These are phyloP conservation scores for Fusarium zealandicum DNA, from an alignment of 2,329 filamentous ascomycete species.

Conservation along the genomic window DNA sequence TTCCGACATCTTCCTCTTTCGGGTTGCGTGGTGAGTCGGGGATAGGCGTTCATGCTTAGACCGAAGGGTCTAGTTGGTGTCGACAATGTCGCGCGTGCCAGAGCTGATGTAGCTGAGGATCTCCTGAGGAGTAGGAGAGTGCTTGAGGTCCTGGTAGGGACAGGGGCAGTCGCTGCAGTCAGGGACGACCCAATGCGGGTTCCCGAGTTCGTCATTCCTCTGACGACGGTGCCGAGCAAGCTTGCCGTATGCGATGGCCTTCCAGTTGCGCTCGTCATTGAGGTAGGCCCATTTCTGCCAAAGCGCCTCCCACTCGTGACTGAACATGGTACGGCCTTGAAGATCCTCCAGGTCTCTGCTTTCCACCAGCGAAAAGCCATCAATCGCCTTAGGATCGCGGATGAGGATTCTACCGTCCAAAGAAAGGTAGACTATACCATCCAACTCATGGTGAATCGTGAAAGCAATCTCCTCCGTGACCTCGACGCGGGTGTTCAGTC, in stretches of 20 bases:
- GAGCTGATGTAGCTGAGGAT: neutral
- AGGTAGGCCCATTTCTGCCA: slow-evolving; percentile 39
- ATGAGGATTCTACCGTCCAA: slow-evolving; percentile 10
- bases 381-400: no score
- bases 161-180: neutral
- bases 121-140: neutral
- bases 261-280: no score
- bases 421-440: neutral
- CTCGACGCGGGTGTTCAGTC: no score
- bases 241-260: no score
- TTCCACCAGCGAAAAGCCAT: no score
- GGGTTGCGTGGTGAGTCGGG: neutral
- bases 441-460: neutral
- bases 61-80: neutral
- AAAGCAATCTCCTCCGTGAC: no score
- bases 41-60: neutral
- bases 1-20: neutral
- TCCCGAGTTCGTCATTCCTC: slow-evolving; percentile 8
- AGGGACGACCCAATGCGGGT: slow-evolving; percentile 8
- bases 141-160: neutral
- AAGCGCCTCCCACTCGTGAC: slow-evolving; percentile 18
- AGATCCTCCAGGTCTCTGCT: no score
- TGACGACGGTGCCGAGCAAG: slow-evolving; percentile 34
- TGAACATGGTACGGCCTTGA: no score
- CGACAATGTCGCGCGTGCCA: neutral